These are phyloP conservation scores for Rhizoclosmatium globosum DNA, from an alignment of 192 early-diverging fungal species.

Conservation along the genomic window DNA sequence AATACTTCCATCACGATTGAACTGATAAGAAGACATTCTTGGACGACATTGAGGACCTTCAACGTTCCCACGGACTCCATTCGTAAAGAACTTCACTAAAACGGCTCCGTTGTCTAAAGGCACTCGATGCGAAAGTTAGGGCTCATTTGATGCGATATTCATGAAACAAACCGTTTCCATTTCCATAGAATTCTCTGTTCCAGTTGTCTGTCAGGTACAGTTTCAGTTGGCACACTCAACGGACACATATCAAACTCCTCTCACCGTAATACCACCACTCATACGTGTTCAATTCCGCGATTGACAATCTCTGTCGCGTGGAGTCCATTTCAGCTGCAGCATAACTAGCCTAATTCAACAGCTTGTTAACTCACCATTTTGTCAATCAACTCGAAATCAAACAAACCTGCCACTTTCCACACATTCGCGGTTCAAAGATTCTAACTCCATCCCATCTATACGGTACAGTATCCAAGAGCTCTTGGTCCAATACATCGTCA, in stretches of 20 bases:
- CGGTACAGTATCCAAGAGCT: not conserved
- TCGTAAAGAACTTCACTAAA: not conserved
- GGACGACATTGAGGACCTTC: not conserved
- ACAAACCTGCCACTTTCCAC: constrained; percentile 25
- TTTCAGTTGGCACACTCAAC: not conserved
- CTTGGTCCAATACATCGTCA: not conserved
- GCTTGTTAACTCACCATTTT: not conserved
- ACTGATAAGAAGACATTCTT: not conserved
- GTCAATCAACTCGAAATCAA: too few species aligned
- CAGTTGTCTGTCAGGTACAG: not conserved
- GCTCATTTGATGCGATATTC: not conserved
- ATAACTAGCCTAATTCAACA: not conserved
- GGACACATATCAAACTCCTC: not conserved
- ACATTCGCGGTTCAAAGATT: not conserved
- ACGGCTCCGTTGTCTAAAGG: not conserved
- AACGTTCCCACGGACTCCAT: not conserved
- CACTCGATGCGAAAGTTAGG: not conserved
- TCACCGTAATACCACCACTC: constrained; percentile 1
- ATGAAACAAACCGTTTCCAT: not conserved
- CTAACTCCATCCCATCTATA: not conserved
- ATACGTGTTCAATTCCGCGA: constrained; percentile 29
- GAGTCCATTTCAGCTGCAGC: constrained; percentile 29
- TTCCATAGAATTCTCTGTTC: not conserved
- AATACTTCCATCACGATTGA: not conserved
- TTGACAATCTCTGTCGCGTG: not conserved